phyloP scores from a whole-genome alignment of 176 grass and related monocot genomes.

The Bolboschoenus planiculmis region DNA sequence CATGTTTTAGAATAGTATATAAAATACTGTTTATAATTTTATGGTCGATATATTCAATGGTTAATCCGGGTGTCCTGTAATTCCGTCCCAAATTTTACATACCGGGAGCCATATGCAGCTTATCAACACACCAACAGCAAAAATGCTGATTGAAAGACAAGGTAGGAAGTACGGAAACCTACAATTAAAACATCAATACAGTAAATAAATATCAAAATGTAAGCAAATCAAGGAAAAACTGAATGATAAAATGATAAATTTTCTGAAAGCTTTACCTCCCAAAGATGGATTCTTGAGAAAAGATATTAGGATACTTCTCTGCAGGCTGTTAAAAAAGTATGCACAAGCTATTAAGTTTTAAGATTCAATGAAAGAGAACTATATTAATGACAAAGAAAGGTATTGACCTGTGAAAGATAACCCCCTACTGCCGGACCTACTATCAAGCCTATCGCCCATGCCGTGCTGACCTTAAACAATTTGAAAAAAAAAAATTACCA shows the following conservation, averaged over 20 bases:
- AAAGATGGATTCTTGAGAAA: constrained; percentile 45
- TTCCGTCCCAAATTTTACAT: constrained; percentile 34
- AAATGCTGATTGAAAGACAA: constrained; percentile 56
- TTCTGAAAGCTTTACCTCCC: constrained; percentile 40
- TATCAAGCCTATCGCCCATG: constrained; percentile 80
- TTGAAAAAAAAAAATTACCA: background rate
- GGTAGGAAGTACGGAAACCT: constrained; percentile 95
- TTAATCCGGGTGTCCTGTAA: background rate
- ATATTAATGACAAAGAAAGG: background rate
- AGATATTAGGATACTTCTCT: constrained; percentile 57
- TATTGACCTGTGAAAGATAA: constrained; percentile 61
- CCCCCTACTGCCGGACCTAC: constrained; percentile 92
- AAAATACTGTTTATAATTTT: background rate
- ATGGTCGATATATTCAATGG: background rate
- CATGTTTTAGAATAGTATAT: background rate
- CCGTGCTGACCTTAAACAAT: constrained; percentile 34
- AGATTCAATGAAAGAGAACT: background rate
- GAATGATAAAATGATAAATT: background rate
- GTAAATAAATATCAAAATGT: background rate
- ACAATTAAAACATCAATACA: background rate
- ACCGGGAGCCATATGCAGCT: constrained; percentile 89
- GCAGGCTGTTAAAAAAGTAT: constrained; percentile 28
- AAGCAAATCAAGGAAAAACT: background rate
- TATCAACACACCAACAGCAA: constrained; percentile 60
- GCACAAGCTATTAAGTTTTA: background rate